Evolutionary conservation across 805 yeast species (phyloP).

Genomic region (Candida dajiaensis): DNA sequence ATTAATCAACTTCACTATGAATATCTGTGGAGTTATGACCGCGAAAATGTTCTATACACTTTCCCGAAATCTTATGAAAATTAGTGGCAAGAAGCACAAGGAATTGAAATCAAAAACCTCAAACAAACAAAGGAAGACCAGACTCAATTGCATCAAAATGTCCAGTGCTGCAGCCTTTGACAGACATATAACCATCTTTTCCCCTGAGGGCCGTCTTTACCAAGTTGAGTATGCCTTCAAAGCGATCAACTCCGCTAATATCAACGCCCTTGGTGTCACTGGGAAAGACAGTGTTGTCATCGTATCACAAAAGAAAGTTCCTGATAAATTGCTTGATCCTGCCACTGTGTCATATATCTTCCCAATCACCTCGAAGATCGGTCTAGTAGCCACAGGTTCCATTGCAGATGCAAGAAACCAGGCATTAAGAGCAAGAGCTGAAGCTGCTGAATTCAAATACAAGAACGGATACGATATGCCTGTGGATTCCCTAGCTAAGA

Average conservation of each 20-base stretch:
- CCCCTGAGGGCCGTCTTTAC: conserved; percentile 96
- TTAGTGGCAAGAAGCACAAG: background rate
- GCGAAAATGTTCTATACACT: background rate
- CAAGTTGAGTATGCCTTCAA: conserved; percentile 98
- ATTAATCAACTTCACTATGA: background rate
- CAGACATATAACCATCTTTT: conserved; percentile 96
- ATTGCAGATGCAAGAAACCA: conserved; percentile 93
- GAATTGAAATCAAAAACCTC: background rate
- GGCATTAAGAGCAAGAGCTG: conserved; percentile 87
- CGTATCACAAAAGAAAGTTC: conserved; percentile 92
- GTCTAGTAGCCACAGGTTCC: conserved; percentile 91
- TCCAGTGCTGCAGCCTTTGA: conserved; percentile 87
- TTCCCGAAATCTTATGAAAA: background rate
- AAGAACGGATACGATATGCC: conserved; percentile 97
- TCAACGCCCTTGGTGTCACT: conserved; percentile 81
- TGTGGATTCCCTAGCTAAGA: conserved; percentile 82
- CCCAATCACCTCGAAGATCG: conserved; percentile 72
- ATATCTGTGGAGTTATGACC: no score
- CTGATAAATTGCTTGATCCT: conserved; percentile 90
- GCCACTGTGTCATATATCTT: conserved; percentile 82
- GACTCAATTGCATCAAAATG: conserved; percentile 19
- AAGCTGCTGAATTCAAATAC: conserved; percentile 92
- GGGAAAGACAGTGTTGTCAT: conserved; percentile 86
- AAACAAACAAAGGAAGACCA: background rate
- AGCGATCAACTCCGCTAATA: conserved; percentile 88